phyloP scores from a whole-genome alignment of 345 rosid species.

The Erucastrum elatum region DNA sequence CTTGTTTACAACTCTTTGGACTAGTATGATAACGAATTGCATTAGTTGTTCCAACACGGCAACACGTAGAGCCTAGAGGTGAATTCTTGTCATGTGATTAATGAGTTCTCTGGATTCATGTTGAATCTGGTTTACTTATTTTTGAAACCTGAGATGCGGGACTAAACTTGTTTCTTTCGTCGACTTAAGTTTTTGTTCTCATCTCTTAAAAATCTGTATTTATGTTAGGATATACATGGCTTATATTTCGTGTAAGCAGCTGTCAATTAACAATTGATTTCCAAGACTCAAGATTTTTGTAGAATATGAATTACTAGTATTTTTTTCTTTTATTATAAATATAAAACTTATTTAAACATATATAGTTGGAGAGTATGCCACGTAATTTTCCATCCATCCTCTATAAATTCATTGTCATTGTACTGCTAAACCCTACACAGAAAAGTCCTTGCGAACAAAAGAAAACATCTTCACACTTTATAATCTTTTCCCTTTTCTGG shows the following conservation, averaged over 20 bases:
- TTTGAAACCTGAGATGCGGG: neutral
- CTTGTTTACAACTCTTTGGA: neutral
- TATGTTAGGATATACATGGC: neutral
- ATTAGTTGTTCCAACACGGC: neutral
- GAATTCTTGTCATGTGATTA: neutral
- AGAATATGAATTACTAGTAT: neutral
- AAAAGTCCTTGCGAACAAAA: neutral
- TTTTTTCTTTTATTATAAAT: neutral
- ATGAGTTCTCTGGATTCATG: neutral
- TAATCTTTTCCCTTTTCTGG: neutral
- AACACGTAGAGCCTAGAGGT: neutral
- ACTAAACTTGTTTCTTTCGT: neutral
- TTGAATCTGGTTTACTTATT: neutral
- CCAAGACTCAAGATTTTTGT: neutral
- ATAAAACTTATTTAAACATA: neutral
- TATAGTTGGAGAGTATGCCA: conserved; percentile 15
- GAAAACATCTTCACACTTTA: conserved; percentile 2
- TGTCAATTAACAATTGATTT: conserved; percentile 2
- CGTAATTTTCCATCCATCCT: conserved; percentile 17
- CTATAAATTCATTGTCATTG: conserved; percentile 33
- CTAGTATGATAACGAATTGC: neutral
- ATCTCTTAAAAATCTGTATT: neutral
- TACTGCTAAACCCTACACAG: conserved; percentile 31
- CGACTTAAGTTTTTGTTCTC: neutral
- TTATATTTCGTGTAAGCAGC: neutral